Base-by-base conservation (phyloP, 495 filamentous ascomycete genomes). In the Alectoria sarmentosa region DNA sequence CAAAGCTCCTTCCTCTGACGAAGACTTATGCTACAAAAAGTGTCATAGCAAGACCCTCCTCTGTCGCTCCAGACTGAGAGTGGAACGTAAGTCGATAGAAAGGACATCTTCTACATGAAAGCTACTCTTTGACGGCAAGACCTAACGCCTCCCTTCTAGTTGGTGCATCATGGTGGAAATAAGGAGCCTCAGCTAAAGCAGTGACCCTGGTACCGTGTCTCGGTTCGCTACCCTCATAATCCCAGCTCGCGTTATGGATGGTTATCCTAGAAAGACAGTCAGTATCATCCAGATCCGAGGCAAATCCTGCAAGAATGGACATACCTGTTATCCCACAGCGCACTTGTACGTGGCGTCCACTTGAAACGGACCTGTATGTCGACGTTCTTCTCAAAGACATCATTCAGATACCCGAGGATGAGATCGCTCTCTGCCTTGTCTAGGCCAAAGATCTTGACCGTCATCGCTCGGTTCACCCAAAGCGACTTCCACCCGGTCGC, bases 401-500 rank as follows among this genome's bases (percentile, higher is more conserved):
- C 80, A 70, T 76, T 86, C 56, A 90, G 73, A 69, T 88, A 87
- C 42, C 79, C 78, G n/a, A 90, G 69, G 41, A 90, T 84, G n/a
- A 87, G 52, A 68, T 88, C 87, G 67, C 82, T 86, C 71, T 88
- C 85, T 2, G 81, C 84, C 65, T 82, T 81, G 67, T 88, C 84
- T 0, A 89, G 71, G 0, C 86, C 86, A 2, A 87, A 82, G 67
- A 88, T 88, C 11, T 83, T 74, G 10, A 78, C 78, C 7, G 86
- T 88, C 81, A 88, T 85, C 8, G 80, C 76, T 17, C 84, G 81
- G 69, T 89, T 89, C 6, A 89, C 86, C 82, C 82, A 89, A 4
- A 89, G 77, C 3, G 85, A 80, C 71, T 87, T 88, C 85, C 86
- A 88, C 17, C 86, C 86, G 0, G 86, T 89, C 0, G 82, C 87